These are phyloP conservation scores for Daldinia sp. DNA, from an alignment of 2,329 filamentous ascomycete species.

Conservation along the genomic window DNA sequence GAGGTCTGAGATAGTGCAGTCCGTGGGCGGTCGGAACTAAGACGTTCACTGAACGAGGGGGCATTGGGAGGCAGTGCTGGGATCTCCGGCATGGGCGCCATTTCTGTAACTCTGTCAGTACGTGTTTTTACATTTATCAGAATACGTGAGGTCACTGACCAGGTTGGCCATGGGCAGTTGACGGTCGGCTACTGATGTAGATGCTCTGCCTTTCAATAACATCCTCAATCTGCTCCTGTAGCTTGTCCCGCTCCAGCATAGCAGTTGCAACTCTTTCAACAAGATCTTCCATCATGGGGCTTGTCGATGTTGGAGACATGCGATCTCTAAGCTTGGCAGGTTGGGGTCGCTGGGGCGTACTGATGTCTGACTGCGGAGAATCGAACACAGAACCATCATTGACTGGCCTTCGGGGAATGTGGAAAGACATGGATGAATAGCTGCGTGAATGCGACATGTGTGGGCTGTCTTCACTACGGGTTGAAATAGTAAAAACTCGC, in stretches of 20 bases:
- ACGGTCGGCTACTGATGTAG: constrained; percentile 65
- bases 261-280: constrained; percentile 68
- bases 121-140: constrained; percentile 6
- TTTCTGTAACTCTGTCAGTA: constrained; percentile 52
- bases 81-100: constrained; percentile 67
- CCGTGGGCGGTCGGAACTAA: constrained; percentile 60
- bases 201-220: constrained; percentile 71
- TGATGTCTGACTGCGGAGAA: constrained; percentile 49
- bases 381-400: constrained; percentile 53
- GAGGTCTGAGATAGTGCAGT: constrained; percentile 52
- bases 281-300: constrained; percentile 62
- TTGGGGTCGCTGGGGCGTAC: constrained; percentile 58
- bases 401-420: constrained; percentile 63
- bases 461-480: constrained; percentile 53
- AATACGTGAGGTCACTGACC: constrained; percentile 44
- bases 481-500: constrained; percentile 53
- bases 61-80: constrained; percentile 68
- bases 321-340: constrained; percentile 60
- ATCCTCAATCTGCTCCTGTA: constrained; percentile 71
- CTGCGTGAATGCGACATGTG: constrained; percentile 58
- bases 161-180: constrained; percentile 60
- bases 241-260: constrained; percentile 68
- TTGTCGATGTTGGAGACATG: constrained; percentile 52
- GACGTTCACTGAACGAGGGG: constrained; percentile 68
- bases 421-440: constrained; percentile 67